Percentiles rank a stretch among this genome's conserved stretches.
phyloP scores from a whole-genome alignment of 1,284 basidiomycete genomes.

The Naganishia sp. region DNA sequence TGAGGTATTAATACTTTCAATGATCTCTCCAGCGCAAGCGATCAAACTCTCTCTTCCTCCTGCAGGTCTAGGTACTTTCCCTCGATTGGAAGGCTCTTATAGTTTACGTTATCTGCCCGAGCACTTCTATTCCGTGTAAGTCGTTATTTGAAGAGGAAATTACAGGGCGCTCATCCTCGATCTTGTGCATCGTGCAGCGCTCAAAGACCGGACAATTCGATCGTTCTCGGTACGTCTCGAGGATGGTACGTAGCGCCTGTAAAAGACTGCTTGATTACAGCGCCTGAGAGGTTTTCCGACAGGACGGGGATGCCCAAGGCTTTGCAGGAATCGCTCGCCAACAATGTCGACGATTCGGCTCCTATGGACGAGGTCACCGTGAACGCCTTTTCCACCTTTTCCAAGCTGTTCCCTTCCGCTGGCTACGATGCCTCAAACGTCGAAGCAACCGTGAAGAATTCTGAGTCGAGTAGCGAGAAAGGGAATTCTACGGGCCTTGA shows the following conservation, averaged over 20 bases:
- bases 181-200: slow-evolving; percentile 28
- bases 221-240: slow-evolving; percentile 44
- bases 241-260: slow-evolving; percentile 34
- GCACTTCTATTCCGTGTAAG: slow-evolving; percentile 47
- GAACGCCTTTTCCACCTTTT: slow-evolving; percentile 33
- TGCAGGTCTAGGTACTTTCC: slow-evolving; percentile 34
- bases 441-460: slow-evolving; percentile 9
- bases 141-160: not conserved
- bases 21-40: slow-evolving; percentile 40
- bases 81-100: slow-evolving; percentile 39
- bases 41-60: slow-evolving; percentile 41
- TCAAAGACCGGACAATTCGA: slow-evolving; percentile 41
- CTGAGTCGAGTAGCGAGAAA: not conserved
- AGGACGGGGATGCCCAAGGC: slow-evolving; percentile 35
- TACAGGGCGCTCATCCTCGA: not conserved
- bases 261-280: not conserved
- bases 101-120: slow-evolving; percentile 41
- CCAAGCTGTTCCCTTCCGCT: slow-evolving; percentile 36
- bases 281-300: too few species aligned
- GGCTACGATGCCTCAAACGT: slow-evolving; percentile 35
- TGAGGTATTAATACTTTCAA: not conserved
- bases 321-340: slow-evolving; percentile 29
- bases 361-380: slow-evolving; percentile 33
- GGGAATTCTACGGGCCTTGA: slow-evolving; percentile 39
- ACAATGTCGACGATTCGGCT: slow-evolving; percentile 41